Evolutionary conservation across 2,329 filamentous ascomycete genomes (phyloP), one percentile per base, ranked within the genome.

Genomic region (Nigrospora oryzae): DNA sequence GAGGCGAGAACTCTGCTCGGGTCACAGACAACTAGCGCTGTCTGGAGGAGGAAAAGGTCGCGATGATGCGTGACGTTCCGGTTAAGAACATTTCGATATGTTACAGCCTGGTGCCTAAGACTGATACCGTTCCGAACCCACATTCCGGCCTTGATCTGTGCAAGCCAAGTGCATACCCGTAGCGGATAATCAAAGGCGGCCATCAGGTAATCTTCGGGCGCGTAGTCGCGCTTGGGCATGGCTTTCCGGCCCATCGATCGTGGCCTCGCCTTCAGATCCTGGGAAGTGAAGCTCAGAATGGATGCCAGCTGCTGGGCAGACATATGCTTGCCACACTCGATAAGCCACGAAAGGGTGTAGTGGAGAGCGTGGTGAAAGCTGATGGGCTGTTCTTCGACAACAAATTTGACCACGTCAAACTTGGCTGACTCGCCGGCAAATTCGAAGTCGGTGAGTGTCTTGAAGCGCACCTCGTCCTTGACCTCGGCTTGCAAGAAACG

Each of bases 81-180:
- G 57, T 94, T 88, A 11, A 82, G 81, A 13, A 96, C 89, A 36
- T 89, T 90, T 14, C 89, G 83, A 61, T 98, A 98, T 15, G 90
- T 93, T 43, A 86, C 86, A 61, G 94, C 93, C 64, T 98, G 93
- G 62, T 98, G 93, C 35, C 91, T 82, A 42, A 98, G 76, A 56
- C 91, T 97, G 59, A 98, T 89, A 2, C 93, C 93, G 60, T 98
- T 98, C 45, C 93, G 83, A 51, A 98, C 91, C 93, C 94, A 98
- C 83, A 97, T 95, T 42, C 89, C 88, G 15, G 91, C 89, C 63
- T 95, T 95, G 81, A 98, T 97, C 68, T 98, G 94, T 6, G 93
- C 87, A 31, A 98, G 73, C 93, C 93, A 98, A 16, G 89, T 89
- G 61, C 89, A 96, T 1, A 97, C 90, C 43, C 94, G 79, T 4